phyloP scores from a whole-genome alignment of 1,284 basidiomycete species.

The Boletus hoseneyae region DNA sequence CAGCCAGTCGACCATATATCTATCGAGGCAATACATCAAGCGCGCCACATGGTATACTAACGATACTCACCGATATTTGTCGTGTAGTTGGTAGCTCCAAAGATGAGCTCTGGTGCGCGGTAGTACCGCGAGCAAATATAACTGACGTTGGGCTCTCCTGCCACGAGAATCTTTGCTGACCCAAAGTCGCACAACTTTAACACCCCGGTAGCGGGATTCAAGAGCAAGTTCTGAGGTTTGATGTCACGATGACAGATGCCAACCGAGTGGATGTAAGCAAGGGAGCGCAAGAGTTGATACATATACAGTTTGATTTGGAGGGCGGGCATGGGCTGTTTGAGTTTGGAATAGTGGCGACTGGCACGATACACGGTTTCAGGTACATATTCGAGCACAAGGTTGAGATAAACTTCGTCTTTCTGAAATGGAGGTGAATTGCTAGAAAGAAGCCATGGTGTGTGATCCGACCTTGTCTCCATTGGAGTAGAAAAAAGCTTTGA shows the following conservation, averaged over 20 bases:
- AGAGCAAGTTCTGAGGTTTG: conserved; percentile 97
- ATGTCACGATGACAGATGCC: conserved; percentile 99
- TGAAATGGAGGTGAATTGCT: conserved; percentile 31
- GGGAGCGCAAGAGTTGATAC: conserved; percentile 95
- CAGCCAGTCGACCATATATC: conserved; percentile 99
- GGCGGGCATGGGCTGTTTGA: conserved; percentile 99
- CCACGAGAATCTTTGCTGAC: conserved; percentile 96
- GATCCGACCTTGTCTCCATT: conserved; percentile 92
- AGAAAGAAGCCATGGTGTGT: conserved; percentile 9
- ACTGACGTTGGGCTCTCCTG: conserved; percentile 98
- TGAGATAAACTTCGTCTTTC: conserved; percentile 99
- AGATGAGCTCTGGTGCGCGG: conserved; percentile 98
- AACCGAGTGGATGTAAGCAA: conserved; percentile 98
- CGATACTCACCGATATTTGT: conserved; percentile 88
- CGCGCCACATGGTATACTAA: background rate
- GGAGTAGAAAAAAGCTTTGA: conserved; percentile 98
- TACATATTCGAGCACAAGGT: conserved; percentile 98
- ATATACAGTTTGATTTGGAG: conserved; percentile 98
- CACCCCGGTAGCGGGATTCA: conserved; percentile 95
- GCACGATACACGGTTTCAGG: conserved; percentile 99
- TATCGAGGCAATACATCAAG: conserved; percentile 31
- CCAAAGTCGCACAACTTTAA: conserved; percentile 99
- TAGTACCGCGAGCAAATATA: conserved; percentile 99
- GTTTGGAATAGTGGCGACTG: conserved; percentile 97
- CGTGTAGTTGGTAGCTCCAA: conserved; percentile 99